Percentiles rank a stretch among this genome's conserved stretches.
phyloP scores from a whole-genome alignment of 805 yeast genomes.

The Suhomyces xylopsoci region DNA sequence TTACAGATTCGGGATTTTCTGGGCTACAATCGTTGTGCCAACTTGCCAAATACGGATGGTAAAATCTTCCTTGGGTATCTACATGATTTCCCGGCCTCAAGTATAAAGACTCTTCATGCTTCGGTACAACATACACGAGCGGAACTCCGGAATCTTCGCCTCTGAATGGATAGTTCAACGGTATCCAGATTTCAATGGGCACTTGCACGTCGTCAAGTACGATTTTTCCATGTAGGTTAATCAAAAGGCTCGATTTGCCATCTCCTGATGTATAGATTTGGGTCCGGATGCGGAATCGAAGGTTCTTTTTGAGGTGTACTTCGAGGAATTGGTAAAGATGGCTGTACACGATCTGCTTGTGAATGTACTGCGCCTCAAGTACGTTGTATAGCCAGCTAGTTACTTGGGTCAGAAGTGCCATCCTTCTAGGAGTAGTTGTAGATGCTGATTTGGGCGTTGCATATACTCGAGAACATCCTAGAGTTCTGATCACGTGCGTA shows the following conservation, averaged over 20 bases:
- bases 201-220: slow-evolving; percentile 25
- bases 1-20: slow-evolving; percentile 10
- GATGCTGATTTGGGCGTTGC: not conserved
- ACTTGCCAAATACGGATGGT: slow-evolving; percentile 61
- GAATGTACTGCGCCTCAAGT: slow-evolving; percentile 50
- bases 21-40: slow-evolving; percentile 42
- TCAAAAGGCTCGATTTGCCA: slow-evolving; percentile 59
- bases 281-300: slow-evolving; percentile 64
- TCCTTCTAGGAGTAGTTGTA: not conserved
- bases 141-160: slow-evolving; percentile 49
- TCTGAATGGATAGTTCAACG: slow-evolving; percentile 58
- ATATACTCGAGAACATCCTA: not conserved
- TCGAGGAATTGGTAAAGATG: slow-evolving; percentile 59
- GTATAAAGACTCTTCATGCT: slow-evolving; percentile 36
- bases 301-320: slow-evolving; percentile 34
- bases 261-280: slow-evolving; percentile 46
- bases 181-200: slow-evolving; percentile 76
- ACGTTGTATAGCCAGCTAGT: slow-evolving; percentile 41
- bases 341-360: slow-evolving; percentile 57
- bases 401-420: slow-evolving; percentile 20
- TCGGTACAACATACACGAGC: slow-evolving; percentile 56
- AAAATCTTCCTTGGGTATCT: slow-evolving; percentile 68
- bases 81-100: slow-evolving; percentile 62
- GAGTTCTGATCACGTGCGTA: not conserved
- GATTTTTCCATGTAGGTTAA: slow-evolving; percentile 62